Conservation (phyloP, 1,139 yeast genomes). For the Blastobotrys indianensis region DNA sequence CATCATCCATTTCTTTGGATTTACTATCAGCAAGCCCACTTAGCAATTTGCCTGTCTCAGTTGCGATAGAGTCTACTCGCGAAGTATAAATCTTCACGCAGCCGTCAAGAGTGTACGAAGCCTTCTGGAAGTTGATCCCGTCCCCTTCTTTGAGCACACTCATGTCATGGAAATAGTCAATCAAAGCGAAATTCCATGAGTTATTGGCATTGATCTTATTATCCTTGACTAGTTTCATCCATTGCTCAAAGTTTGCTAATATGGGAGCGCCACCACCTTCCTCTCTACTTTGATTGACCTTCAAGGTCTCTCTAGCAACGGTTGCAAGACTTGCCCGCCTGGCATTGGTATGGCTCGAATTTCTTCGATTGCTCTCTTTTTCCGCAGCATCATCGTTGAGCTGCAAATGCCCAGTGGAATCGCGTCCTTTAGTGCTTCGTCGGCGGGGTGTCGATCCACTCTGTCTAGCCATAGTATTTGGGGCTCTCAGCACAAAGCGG, state of each 20-base stretch:
- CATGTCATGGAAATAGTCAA: constrained; percentile 77
- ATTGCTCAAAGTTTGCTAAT: constrained; percentile 73
- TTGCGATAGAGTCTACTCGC: constrained; percentile 86
- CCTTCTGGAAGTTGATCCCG: constrained; percentile 66
- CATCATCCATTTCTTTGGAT: constrained; percentile 26
- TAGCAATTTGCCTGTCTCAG: constrained; percentile 79
- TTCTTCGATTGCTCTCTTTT: constrained; percentile 24
- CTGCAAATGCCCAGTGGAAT: constrained; percentile 13
- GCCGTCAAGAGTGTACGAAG: constrained; percentile 77
- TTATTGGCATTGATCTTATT: constrained; percentile 51
- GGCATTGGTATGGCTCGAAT: constrained; percentile 13
- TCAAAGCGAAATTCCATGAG: constrained; percentile 79
- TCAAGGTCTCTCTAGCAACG: constrained; percentile 24
- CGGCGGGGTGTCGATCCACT: constrained; percentile 6
- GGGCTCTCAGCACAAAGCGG: too few relatives aligned
- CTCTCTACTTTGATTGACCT: constrained; percentile 8
- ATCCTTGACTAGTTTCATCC: constrained; percentile 87
- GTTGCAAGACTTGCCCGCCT: constrained; percentile 16
- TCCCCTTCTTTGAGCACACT: constrained; percentile 55
- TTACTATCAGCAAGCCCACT: constrained; percentile 57
- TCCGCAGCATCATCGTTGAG: constrained; percentile 31
- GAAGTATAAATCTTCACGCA: constrained; percentile 80
- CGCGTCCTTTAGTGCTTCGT: constrained; percentile 10
- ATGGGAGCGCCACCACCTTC: constrained; percentile 26
- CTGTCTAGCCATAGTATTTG: constrained; percentile 1